Base-by-base conservation (phyloP, 1,139 yeast genomes). In the Suhomyces choctaworum region DNA sequence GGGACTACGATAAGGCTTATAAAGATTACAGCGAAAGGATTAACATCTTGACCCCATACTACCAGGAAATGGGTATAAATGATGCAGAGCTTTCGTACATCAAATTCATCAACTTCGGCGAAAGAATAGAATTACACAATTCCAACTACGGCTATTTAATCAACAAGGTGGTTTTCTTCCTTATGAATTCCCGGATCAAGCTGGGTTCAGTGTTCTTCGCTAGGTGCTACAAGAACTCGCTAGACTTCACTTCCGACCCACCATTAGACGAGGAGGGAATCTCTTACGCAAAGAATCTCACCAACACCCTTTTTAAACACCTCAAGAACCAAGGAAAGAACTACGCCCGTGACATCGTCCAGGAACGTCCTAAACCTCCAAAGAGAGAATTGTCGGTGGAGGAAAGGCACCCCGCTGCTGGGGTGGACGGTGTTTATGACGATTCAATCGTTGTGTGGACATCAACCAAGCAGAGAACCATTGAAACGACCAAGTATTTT, bases 81-180 rank as follows among this genome's bases (percentile, higher is more conserved):
- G 70, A 71, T 36, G 78, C 76, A 44, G 59, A 65, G 5, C 64
- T 88, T 40, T 78, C 86, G 22, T 90, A 79, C 59, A 84, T 90
- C 54, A 87, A 88, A 58, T 78, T 87, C 48, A 82, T 87, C 51
- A 89, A 92, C 58, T 92, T 90, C 57, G 96, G 96, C n/a, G 92
- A 89, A 56, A 66, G 85, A 42, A 73, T 94, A 40, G 81, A 85
- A 36, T 76, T 92, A 42, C 84, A 86, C 62, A 80, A 86, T 52
- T 81, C 92, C 25, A 82, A 83, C 48, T 78, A 86, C 48, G 97
- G 97, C 11, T 92, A 90, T 58, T 71, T 92, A 56, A 82, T 88
- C 44, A 87, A 90, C 56, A 83, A 92, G 52, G 92, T 90, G 28
- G 88, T 90, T 15, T 88, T 87, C 59, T 90, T 86, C 61, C 67